Percentiles rank a stretch among this genome's conserved stretches.
Evolutionary conservation across 2,329 filamentous ascomycete genomes (phyloP).

Genomic region (Fusarium penzigii): DNA sequence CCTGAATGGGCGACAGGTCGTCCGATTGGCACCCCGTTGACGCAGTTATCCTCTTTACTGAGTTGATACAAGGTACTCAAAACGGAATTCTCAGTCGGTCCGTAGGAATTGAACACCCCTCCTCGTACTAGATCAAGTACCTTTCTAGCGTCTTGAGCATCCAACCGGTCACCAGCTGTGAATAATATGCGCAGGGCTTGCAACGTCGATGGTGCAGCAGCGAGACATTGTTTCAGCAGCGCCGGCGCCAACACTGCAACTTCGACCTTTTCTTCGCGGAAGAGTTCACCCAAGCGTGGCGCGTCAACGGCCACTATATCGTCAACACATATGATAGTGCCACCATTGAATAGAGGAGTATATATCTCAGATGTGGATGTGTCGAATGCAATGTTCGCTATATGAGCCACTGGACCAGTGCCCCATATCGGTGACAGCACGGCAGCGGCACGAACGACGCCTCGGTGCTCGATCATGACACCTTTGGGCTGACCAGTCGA

Average conservation of each 20-base stretch:
- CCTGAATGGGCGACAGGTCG: constrained; percentile 22
- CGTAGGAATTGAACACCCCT: constrained; percentile 23
- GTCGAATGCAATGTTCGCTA: constrained; percentile 25
- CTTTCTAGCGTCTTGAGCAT: constrained; percentile 1
- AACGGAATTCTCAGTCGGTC: constrained; percentile 25
- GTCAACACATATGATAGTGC: constrained; percentile 21
- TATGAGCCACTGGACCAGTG: constrained; percentile 7
- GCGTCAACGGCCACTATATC: constrained; percentile 9
- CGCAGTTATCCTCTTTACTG: not conserved
- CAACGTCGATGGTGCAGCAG: no score
- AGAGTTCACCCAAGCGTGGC: constrained; percentile 7
- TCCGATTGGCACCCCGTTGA: constrained; percentile 26
- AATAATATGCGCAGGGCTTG: no score
- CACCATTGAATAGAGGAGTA: constrained; percentile 20
- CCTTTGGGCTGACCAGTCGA: constrained; percentile 53
- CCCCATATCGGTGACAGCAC: no score
- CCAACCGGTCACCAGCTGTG: not conserved
- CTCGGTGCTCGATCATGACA: constrained; percentile 37
- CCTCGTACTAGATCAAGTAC: constrained; percentile 8
- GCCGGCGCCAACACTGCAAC: constrained; percentile 8
- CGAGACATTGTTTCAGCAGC: constrained; percentile 16
- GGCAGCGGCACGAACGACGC: constrained; percentile 3
- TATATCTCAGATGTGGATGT: constrained; percentile 20
- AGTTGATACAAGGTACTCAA: constrained; percentile 17
- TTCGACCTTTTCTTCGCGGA: constrained; percentile 7